Evolutionary conservation across 1,284 basidiomycete genomes (phyloP).

Genomic region (Somion occarium): DNA sequence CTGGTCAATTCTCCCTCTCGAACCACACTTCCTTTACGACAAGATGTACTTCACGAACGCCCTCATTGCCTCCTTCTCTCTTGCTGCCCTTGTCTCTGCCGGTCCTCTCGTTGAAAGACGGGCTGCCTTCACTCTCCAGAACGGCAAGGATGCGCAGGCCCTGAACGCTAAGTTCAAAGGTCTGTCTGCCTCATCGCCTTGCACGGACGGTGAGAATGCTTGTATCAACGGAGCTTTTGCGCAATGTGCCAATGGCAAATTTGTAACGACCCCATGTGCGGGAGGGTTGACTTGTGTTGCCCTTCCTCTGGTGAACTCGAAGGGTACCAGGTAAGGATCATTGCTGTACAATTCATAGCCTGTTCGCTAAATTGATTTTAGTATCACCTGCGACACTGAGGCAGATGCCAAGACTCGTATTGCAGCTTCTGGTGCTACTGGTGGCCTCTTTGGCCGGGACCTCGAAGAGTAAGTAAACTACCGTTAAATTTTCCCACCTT

Average conservation of each 20-base stretch:
- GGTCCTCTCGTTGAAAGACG: slow-evolving; percentile 18
- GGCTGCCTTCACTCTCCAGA: slow-evolving; percentile 30
- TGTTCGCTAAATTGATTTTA: slow-evolving; percentile 2
- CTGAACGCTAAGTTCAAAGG: slow-evolving; percentile 40
- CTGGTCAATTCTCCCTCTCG: slow-evolving; percentile 5
- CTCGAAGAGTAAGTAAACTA: slow-evolving; percentile 11
- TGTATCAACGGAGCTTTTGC: slow-evolving; percentile 27
- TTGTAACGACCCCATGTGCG: slow-evolving; percentile 37
- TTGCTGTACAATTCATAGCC: neutral
- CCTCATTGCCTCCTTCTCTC: slow-evolving; percentile 16
- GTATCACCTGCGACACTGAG: slow-evolving; percentile 42
- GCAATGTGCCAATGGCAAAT: slow-evolving; percentile 41
- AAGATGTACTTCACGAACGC: slow-evolving; percentile 21
- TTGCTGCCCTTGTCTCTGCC: slow-evolving; percentile 17
- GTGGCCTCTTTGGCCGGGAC: slow-evolving; percentile 13
- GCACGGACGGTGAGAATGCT: slow-evolving; percentile 29
- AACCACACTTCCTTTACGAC: slow-evolving; percentile 7
- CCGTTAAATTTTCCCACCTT: neutral
- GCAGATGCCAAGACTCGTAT: slow-evolving; percentile 46
- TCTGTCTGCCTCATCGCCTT: slow-evolving; percentile 32
- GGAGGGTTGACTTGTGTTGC: slow-evolving; percentile 40
- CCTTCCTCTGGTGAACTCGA: slow-evolving; percentile 49
- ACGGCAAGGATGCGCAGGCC: slow-evolving; percentile 40
- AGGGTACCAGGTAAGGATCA: slow-evolving; percentile 31
- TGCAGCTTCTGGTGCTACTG: slow-evolving; percentile 28